Base-by-base conservation (phyloP, 2,329 filamentous ascomycete species). In the Exophiala oligosperma region DNA sequence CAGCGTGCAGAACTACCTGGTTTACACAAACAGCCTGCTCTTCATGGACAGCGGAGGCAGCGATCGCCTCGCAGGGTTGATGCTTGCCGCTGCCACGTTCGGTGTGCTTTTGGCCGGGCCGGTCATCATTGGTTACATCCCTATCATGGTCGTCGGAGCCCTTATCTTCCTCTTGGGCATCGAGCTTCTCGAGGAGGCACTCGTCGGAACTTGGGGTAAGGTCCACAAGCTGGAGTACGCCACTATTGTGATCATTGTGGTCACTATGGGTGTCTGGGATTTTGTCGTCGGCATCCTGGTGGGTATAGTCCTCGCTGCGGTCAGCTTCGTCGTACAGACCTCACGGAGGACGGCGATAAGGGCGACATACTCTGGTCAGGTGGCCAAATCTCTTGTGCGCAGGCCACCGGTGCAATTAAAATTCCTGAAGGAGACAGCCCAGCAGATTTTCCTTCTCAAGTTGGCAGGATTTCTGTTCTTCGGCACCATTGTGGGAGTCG, bases 401-500 rank as follows among this genome's bases (percentile, higher is more conserved):
- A 86, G 94, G 54, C 96, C 96, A 65, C 90, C 91, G 0, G 87
- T 92, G 2, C 94, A 99, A 67, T 88, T 92, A 60, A 86, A 89
- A 59, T 99, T 94, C 69, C 79, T 99, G 3, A 87, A 87, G 60
- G 84, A 93, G 64, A 92, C 94, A 14, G 92, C 93, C 2, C 83
- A 85, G 32, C 94, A 99, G 71, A 94, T 95, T 35, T 89, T 90
- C 58, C 87, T 97, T 50, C 89, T 96, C 68, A 97, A 97, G 73
- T 82, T 99, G 14, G 88, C 90, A 0, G 93, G 94, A 0, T 97
- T 93, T 69, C 83, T 99, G n/a, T 99, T 99, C 79, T 99, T 99
- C 66, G 94, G 94, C 14, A 97, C 92, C 2, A 96, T 99, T 64
- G 93, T 97, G 53, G 91, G 91, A 49, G 93, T 99, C 0, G 94